Evolutionary conservation across 2,329 filamentous ascomycete genomes (phyloP), one percentile per base, ranked within the genome.

Genomic region (Dothideomycetes sp.): DNA sequence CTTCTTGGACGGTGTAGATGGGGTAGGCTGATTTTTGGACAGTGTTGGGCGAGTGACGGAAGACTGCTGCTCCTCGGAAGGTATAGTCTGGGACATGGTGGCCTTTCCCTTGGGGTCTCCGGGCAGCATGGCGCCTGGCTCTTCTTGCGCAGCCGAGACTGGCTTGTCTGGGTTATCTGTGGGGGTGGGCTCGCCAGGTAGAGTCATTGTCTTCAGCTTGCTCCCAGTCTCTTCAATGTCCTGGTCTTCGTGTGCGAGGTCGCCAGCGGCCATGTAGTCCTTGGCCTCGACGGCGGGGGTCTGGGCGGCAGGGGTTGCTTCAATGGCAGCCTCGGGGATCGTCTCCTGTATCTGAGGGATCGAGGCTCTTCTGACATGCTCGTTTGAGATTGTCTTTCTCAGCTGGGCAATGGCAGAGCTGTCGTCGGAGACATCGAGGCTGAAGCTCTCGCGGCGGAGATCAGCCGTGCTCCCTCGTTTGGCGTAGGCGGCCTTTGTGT

Each of bases 101-200:
- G 42, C 35, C 34, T 47, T 45, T 4, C 47, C 15, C 2, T 46
- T 37, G 9, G 51, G 37, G 17, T 48, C 48, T 10, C 49, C 47
- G 14, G 50, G 40, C 24, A 44, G 36, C 14, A 51, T 53, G 7
- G 51, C 45, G 9, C 51, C 57, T 10, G 61, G 54, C 42, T 58
- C 51, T 37, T 68, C 66, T 49, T 66, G 58, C 2, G 51, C 65
- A 24, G 53, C 61, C 15, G 63, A 62, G 8, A 55, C 55, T 40
- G 50, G 51, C 52, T 69, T 68, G 50, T 69, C 65, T 17, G 62
- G 63, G 34, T 65, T 65, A 10, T 55, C 57, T n/a, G 52, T 53
- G 16, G 56, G 50, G 34, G 36, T 43, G 22, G 48, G 47, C 37
- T 50, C 50, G 35, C 47, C 47, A 14, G 37, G 38, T 32, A 45